phyloP scores from a whole-genome alignment of 768 basidiomycete species.

The Mycena sanguinolenta region DNA sequence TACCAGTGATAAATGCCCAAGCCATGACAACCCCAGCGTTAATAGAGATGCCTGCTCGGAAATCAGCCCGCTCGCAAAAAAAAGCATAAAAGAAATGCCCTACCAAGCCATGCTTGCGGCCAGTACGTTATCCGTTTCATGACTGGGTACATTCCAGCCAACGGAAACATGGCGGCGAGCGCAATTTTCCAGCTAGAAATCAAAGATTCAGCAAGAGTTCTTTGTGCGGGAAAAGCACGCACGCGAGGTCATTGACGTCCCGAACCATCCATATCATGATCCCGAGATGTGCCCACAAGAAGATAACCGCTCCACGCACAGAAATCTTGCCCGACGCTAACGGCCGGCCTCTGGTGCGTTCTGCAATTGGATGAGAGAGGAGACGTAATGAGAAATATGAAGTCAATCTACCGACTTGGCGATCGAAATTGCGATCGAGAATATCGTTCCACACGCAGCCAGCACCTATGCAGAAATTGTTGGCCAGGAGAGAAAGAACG shows the following conservation, averaged over 20 bases:
- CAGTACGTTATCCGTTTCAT: constrained; percentile 58
- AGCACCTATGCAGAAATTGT: constrained; percentile 22
- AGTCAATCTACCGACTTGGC: constrained; percentile 44
- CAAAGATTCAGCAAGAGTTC: constrained; percentile 1
- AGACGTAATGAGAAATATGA: not conserved
- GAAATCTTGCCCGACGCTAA: constrained; percentile 46
- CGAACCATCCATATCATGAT: constrained; percentile 36
- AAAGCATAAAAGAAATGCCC: not conserved
- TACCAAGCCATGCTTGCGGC: constrained; percentile 57
- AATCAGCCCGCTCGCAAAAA: not conserved
- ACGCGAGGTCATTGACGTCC: constrained; percentile 32
- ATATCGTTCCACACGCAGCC: constrained; percentile 47
- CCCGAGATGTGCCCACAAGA: constrained; percentile 40
- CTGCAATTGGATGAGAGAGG: constrained; percentile 26
- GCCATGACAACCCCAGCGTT: constrained; percentile 40
- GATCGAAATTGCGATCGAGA: constrained; percentile 47
- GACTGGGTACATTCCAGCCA: constrained; percentile 52
- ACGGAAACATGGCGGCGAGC: constrained; percentile 40
- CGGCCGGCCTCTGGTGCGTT: constrained; percentile 49
- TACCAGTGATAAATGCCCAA: constrained; percentile 40
- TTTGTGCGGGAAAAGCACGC: constrained; percentile 2
- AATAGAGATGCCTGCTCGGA: constrained; percentile 37
- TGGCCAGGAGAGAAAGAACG: not conserved
- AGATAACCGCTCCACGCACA: constrained; percentile 42
- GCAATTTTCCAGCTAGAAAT: constrained; percentile 38